phyloP scores from a whole-genome alignment of 192 early-diverging fungal genomes.

The Mortierella alpina region DNA sequence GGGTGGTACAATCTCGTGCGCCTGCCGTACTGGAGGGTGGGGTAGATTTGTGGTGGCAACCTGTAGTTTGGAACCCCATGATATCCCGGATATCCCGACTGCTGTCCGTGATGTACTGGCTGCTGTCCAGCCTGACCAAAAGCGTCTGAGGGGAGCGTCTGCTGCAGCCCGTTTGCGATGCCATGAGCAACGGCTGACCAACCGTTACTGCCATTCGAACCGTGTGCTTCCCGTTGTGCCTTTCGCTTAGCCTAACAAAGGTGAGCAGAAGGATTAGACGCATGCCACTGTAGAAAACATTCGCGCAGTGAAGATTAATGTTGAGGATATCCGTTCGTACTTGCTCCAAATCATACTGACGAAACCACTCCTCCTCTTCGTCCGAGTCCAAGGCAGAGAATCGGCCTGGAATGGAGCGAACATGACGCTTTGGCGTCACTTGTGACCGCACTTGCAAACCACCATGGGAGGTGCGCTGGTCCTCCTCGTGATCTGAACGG shows the following conservation, averaged over 20 bases:
- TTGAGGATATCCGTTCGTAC: slow-evolving; percentile 1
- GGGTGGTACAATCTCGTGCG: slow-evolving; percentile 23
- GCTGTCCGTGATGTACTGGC: too few relatives aligned
- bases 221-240: background rate
- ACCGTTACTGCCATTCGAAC: too few relatives aligned
- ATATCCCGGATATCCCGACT: too few relatives aligned
- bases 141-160: too few relatives aligned
- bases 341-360: background rate
- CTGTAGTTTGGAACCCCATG: background rate
- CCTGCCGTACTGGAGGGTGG: slow-evolving; percentile 16
- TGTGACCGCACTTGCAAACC: slow-evolving; percentile 20
- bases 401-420: slow-evolving; percentile 31
- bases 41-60: slow-evolving; percentile 27
- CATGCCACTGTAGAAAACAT: too few relatives aligned
- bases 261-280: background rate
- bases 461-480: slow-evolving; percentile 15
- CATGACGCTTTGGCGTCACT: slow-evolving; percentile 18
- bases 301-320: too few relatives aligned
- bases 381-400: slow-evolving; percentile 46
- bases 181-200: too few relatives aligned
- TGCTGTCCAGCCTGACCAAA: too few relatives aligned
- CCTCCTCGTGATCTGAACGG: slow-evolving; percentile 11
- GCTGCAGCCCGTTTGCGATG: too few relatives aligned
- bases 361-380: slow-evolving; percentile 30
- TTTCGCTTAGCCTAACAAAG: slow-evolving; percentile 6